Conservation (phyloP, 2,329 filamentous ascomycete genomes). For the Mariannaea elegans region DNA sequence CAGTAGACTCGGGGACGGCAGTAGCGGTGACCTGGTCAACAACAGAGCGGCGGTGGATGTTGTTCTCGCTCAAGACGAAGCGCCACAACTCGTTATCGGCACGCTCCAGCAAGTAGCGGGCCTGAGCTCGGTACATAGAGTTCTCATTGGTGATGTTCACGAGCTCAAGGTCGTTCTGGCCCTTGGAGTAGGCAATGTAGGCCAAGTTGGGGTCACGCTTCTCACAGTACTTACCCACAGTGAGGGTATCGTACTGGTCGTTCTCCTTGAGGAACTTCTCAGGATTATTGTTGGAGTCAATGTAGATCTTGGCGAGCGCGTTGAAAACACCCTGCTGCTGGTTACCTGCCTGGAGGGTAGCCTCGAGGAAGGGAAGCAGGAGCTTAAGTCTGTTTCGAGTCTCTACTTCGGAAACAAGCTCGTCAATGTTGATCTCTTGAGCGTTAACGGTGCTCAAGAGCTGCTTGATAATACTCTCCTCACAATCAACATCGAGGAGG, state of each 20-base stretch:
- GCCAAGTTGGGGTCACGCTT: slow-evolving; percentile 97
- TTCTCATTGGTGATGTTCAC: slow-evolving; percentile 99
- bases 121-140: slow-evolving; percentile 99
- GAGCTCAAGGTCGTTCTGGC: slow-evolving; percentile 95
- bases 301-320: slow-evolving; percentile 98
- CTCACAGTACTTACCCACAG: slow-evolving; percentile 97
- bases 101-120: slow-evolving; percentile 91
- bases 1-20: slow-evolving; percentile 89
- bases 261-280: slow-evolving; percentile 98
- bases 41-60: slow-evolving; percentile 90
- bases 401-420: slow-evolving; percentile 95
- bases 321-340: slow-evolving; percentile 98
- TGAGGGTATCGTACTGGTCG: slow-evolving; percentile 91
- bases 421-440: slow-evolving; percentile 88
- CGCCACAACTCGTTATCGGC: slow-evolving; percentile 91
- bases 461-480: slow-evolving; percentile 95
- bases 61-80: slow-evolving; percentile 95
- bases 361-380: slow-evolving; percentile 93
- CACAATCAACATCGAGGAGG: slow-evolving; percentile 94
- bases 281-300: slow-evolving; percentile 97
- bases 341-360: slow-evolving; percentile 87
- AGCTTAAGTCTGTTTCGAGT: slow-evolving; percentile 94
- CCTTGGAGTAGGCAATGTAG: slow-evolving; percentile 95
- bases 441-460: slow-evolving; percentile 86
- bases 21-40: slow-evolving; percentile 97